phyloP scores from a whole-genome alignment of 768 basidiomycete genomes.

The Panus rudis region DNA sequence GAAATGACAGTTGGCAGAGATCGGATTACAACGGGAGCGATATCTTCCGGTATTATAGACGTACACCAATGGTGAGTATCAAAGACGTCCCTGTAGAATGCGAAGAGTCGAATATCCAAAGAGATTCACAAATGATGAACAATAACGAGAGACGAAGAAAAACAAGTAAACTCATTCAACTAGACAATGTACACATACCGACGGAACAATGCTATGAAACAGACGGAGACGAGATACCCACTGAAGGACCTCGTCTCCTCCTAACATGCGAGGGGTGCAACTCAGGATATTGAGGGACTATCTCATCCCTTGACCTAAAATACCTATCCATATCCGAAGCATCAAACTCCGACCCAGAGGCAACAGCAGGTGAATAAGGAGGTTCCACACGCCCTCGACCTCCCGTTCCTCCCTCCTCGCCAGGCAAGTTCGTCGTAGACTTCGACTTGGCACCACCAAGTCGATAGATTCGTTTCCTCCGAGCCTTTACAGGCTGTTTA shows the following conservation, averaged over 20 bases:
- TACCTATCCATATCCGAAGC: constrained; percentile 70
- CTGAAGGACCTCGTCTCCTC: constrained; percentile 6
- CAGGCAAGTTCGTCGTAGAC: constrained; percentile 1
- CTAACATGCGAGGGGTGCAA: constrained; percentile 18
- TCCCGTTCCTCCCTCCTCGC: constrained; percentile 4
- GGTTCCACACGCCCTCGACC: not conserved
- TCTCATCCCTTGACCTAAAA: constrained; percentile 41
- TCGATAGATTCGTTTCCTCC: constrained; percentile 65
- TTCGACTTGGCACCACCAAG: constrained; percentile 35
- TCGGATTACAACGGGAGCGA: too few species aligned
- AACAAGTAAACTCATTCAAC: not conserved
- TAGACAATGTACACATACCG: not conserved
- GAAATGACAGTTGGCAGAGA: too few species aligned
- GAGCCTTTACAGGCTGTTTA: constrained; percentile 60
- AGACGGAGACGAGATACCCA: not conserved
- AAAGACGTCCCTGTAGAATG: too few species aligned
- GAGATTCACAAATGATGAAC: too few species aligned
- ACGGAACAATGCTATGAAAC: not conserved
- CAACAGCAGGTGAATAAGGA: constrained; percentile 24
- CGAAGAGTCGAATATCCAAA: too few species aligned
- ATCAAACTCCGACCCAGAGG: constrained; percentile 52
- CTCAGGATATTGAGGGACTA: constrained; percentile 20
- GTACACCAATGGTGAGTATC: too few species aligned
- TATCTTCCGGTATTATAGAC: too few species aligned
- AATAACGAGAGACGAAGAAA: not conserved